Percentiles rank a stretch among this genome's conserved stretches.
phyloP scores from a whole-genome alignment of 176 grass and related monocot species.

The Melocanna baccifera region DNA sequence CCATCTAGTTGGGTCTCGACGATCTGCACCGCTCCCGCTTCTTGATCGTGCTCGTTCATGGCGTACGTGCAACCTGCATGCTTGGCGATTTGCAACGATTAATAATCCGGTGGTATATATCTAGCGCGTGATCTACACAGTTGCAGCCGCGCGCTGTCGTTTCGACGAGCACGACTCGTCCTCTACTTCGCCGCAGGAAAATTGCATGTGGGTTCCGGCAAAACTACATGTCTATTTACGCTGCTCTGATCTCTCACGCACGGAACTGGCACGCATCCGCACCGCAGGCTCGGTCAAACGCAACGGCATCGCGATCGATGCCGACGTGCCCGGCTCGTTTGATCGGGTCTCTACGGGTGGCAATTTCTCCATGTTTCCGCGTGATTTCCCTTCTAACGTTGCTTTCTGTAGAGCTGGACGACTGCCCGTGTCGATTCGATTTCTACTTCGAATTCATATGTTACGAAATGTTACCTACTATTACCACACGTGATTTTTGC shows the following conservation, averaged over 20 bases:
- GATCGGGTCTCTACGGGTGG: background rate
- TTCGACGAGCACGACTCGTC: background rate
- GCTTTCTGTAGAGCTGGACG: background rate
- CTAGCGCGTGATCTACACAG: background rate
- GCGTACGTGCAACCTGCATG: background rate
- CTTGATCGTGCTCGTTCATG: background rate
- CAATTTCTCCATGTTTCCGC: background rate
- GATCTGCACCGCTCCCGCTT: background rate
- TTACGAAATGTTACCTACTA: background rate
- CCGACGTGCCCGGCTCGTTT: slow-evolving; percentile 15
- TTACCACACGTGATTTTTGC: background rate
- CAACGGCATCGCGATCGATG: background rate
- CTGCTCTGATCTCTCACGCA: background rate
- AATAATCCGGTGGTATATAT: background rate
- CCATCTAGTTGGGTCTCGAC: background rate
- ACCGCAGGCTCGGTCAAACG: background rate
- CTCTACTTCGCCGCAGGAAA: background rate
- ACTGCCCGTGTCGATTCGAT: background rate
- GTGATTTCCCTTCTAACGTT: background rate
- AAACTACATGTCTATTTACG: background rate
- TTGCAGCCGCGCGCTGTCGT: background rate
- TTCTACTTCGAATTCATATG: background rate
- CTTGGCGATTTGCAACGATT: background rate
- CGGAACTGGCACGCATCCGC: background rate
- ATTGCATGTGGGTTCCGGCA: background rate